Conservation (phyloP, 108 stramenopile genomes). For the Craspedostauros australis region DNA sequence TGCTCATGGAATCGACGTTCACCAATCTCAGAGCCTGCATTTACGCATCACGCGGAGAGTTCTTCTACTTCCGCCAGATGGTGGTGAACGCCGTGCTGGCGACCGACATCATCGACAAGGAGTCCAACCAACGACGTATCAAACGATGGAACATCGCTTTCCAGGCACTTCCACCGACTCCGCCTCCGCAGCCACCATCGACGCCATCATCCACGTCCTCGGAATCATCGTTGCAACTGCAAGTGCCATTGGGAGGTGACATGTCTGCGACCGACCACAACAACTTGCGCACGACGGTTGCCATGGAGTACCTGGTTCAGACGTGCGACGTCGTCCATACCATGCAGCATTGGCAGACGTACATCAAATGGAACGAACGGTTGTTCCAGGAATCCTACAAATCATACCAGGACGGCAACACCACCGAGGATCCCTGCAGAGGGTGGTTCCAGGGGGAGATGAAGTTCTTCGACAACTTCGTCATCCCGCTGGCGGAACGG, state of each 20-base stretch:
- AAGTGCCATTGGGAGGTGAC: too few species aligned
- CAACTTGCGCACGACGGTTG: neutral
- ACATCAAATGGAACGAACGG: neutral
- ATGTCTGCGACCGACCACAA: neutral
- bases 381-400: neutral
- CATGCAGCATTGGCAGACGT: neutral
- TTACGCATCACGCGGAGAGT: conserved; percentile 21
- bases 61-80: conserved; percentile 31
- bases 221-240: too few species aligned
- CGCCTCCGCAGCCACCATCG: neutral
- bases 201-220: conserved; percentile 19
- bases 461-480: neutral
- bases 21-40: conserved; percentile 19
- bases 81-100: conserved; percentile 44
- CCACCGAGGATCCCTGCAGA: neutral
- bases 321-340: too few species aligned
- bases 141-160: conserved; percentile 9
- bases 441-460: neutral
- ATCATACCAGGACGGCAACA: neutral
- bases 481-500: neutral
- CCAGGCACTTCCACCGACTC: too few species aligned
- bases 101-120: conserved; percentile 30
- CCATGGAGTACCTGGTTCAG: too few species aligned
- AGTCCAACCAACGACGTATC: neutral
- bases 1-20: conserved; percentile 21